Conservation (phyloP, 2,329 filamentous ascomycete genomes). For the Ascochyta viciae-villosae region DNA sequence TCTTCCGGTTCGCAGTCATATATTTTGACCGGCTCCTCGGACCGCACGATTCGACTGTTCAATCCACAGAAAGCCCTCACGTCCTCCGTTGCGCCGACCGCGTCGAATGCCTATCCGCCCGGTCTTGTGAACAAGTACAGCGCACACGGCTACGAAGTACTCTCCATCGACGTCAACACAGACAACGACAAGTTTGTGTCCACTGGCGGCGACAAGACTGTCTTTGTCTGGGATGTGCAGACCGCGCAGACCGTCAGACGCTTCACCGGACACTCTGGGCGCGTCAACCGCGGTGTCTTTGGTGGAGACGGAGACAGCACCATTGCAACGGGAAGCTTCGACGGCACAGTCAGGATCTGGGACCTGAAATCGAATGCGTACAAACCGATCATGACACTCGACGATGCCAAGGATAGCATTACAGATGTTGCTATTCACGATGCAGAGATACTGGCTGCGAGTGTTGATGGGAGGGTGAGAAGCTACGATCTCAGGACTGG, state of each 20-base stretch:
- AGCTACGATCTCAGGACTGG: conserved; percentile 85
- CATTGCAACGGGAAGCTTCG: conserved; percentile 75
- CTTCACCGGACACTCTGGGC: conserved; percentile 73
- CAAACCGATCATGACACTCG: conserved; percentile 75
- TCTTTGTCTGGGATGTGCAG: conserved; percentile 94
- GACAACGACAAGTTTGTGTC: conserved; percentile 88
- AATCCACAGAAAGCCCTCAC: conserved; percentile 68
- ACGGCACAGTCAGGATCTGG: conserved; percentile 78
- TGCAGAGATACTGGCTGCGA: conserved; percentile 71
- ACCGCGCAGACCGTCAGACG: conserved; percentile 78
- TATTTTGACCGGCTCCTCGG: conserved; percentile 82
- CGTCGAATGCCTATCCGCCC: conserved; percentile 31
- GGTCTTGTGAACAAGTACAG: conserved; percentile 84
- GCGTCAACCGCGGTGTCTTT: conserved; percentile 81
- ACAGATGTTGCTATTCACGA: conserved; percentile 53
- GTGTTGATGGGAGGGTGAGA: conserved; percentile 83
- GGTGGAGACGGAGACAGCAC: conserved; percentile 78
- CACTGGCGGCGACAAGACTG: conserved; percentile 86
- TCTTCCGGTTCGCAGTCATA: conserved; percentile 58
- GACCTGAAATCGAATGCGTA: conserved; percentile 43
- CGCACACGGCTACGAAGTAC: conserved; percentile 90
- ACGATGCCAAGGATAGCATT: conserved; percentile 76
- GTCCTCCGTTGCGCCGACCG: conserved; percentile 44
- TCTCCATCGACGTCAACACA: conserved; percentile 73
- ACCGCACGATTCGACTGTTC: conserved; percentile 85